Conservation (phyloP, 768 basidiomycete species). For the Agrocybe chaxingu region DNA sequence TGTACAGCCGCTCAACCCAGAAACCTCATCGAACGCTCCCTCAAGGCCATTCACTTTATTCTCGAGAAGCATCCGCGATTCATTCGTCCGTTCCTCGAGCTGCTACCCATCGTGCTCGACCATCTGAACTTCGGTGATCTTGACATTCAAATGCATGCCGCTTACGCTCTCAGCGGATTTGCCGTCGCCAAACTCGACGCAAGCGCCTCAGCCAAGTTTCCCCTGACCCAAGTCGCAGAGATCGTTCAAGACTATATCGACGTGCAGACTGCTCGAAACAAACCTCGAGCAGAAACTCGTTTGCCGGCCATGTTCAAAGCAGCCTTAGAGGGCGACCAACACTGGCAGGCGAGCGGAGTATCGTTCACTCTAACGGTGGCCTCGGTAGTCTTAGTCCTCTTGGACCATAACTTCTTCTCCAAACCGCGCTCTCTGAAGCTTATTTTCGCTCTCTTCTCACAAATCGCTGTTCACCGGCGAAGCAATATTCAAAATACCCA, state of each 20-base stretch:
- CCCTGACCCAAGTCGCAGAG: slow-evolving; percentile 22
- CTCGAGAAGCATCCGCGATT: slow-evolving; percentile 45
- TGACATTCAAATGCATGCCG: slow-evolving; percentile 46
- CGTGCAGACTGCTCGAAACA: slow-evolving; percentile 11
- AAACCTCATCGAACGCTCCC: background rate
- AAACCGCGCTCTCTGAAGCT: slow-evolving; percentile 11
- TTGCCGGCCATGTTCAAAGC: slow-evolving; percentile 6
- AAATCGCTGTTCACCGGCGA: slow-evolving; percentile 3
- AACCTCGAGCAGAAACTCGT: background rate
- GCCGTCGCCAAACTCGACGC: slow-evolving; percentile 36
- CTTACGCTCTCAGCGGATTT: slow-evolving; percentile 54
- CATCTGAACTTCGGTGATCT: slow-evolving; percentile 25
- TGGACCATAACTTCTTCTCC: slow-evolving; percentile 14
- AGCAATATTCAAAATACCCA: slow-evolving; percentile 7
- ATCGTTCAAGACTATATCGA: slow-evolving; percentile 25
- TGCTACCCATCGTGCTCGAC: slow-evolving; percentile 39
- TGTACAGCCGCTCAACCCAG: background rate
- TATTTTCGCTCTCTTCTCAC: slow-evolving; percentile 8
- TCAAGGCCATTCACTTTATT: slow-evolving; percentile 32
- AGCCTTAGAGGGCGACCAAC: slow-evolving; percentile 6
- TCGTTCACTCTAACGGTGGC: background rate
- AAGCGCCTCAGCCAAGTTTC: slow-evolving; percentile 13
- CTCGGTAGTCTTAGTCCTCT: too few species aligned
- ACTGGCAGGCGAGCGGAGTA: slow-evolving; percentile 8
- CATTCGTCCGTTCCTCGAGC: slow-evolving; percentile 40